Conservation (phyloP, 2,329 filamentous ascomycete species). For the Pseudocercospora fijiensis region DNA sequence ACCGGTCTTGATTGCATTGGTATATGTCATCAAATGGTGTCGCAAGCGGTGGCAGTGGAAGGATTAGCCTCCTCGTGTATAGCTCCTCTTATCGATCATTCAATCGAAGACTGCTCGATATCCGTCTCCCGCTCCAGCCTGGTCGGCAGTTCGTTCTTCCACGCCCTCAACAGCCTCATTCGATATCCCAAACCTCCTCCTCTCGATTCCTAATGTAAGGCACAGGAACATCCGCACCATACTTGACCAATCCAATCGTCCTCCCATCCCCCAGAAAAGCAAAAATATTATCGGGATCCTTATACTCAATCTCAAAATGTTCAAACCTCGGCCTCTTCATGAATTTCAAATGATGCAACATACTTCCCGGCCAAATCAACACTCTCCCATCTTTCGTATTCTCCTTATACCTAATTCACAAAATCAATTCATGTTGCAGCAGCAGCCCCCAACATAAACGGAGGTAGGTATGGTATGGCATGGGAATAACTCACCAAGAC, state of each 20-base stretch:
- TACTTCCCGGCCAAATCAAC: conserved; percentile 33
- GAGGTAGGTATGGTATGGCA: no score
- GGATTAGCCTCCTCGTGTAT: conserved; percentile 8
- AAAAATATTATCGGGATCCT: conserved; percentile 44
- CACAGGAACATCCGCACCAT: conserved; percentile 23
- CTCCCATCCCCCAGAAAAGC: conserved; percentile 52
- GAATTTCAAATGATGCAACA: conserved; percentile 30
- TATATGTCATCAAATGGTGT: conserved; percentile 68
- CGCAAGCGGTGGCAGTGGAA: conserved; percentile 58
- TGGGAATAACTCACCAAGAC: conserved; percentile 24
- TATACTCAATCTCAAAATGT: conserved; percentile 51
- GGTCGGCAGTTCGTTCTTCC: background rate
- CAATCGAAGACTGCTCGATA: background rate
- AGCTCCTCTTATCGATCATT: background rate
- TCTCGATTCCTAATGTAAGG: conserved; percentile 25
- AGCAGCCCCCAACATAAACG: no score
- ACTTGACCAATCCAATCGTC: conserved; percentile 34
- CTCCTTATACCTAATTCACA: conserved; percentile 28
- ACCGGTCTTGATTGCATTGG: conserved; percentile 72
- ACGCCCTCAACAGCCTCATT: background rate
- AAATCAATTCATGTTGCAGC: no score
- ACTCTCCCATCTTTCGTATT: conserved; percentile 38
- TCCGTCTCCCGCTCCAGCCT: background rate
- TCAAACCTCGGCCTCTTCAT: conserved; percentile 45
- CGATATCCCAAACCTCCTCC: conserved; percentile 23